Evolutionary conservation across 257 asterid genomes (phyloP).

Genomic region (Penstemon newberryi): DNA sequence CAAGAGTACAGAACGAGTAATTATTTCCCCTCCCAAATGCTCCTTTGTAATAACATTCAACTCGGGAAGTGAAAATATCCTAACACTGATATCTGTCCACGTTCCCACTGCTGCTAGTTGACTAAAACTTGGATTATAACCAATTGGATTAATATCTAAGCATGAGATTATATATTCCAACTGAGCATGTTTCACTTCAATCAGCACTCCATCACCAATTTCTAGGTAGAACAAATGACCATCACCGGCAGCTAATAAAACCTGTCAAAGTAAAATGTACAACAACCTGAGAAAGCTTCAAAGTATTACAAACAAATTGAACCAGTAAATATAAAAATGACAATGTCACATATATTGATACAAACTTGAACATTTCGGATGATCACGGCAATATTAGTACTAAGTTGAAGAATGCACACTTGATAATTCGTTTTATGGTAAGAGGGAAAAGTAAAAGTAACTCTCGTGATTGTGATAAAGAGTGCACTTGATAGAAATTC

Average conservation of each 20-base stretch:
- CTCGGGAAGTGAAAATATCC: slow-evolving; percentile 84
- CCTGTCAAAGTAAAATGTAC: slow-evolving; percentile 47
- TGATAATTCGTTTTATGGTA: not conserved
- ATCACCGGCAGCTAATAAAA: slow-evolving; percentile 92
- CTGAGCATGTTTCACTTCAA: slow-evolving; percentile 67
- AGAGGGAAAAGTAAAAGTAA: not conserved
- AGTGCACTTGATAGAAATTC: not conserved
- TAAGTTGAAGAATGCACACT: not conserved
- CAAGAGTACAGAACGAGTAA: slow-evolving; percentile 95
- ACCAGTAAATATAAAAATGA: not conserved
- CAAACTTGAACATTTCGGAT: not conserved
- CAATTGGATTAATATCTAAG: slow-evolving; percentile 94
- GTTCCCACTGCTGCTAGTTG: slow-evolving; percentile 94
- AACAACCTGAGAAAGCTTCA: slow-evolving; percentile 27
- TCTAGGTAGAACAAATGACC: slow-evolving; percentile 92
- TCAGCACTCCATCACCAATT: slow-evolving; percentile 87
- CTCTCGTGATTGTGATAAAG: no score
- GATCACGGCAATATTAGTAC: not conserved
- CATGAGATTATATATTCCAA: slow-evolving; percentile 93
- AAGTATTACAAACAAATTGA: slow-evolving; percentile 22
- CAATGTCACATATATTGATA: no score
- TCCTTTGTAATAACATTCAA: slow-evolving; percentile 83
- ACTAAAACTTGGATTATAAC: slow-evolving; percentile 72
- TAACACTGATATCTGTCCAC: slow-evolving; percentile 97
- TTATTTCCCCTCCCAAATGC: slow-evolving; percentile 93